Evolutionary conservation across 192 early-diverging fungal genomes (phyloP).

Genomic region (Obelidium mucronatum): DNA sequence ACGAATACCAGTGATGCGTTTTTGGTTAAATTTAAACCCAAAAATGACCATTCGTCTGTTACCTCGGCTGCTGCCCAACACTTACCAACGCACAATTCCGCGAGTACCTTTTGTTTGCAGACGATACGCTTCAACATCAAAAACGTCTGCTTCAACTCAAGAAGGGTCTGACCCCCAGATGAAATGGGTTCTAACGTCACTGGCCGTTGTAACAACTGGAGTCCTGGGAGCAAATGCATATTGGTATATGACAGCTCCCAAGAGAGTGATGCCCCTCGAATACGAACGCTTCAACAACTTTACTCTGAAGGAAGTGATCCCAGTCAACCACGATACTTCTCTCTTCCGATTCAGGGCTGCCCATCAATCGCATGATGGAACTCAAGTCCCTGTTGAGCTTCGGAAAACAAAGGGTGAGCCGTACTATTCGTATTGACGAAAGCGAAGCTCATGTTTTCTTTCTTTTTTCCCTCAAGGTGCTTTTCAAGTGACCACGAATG

Average conservation of each 20-base stretch:
- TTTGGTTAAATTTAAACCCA: too few relatives aligned
- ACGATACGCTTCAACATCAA: too few relatives aligned
- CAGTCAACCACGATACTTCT: slow-evolving; percentile 46
- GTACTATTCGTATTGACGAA: not conserved
- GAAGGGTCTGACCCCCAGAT: too few relatives aligned
- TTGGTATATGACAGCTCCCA: not conserved
- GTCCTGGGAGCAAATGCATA: slow-evolving; percentile 19
- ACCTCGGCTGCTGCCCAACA: too few relatives aligned
- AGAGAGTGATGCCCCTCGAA: slow-evolving; percentile 18
- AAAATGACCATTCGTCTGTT: too few relatives aligned
- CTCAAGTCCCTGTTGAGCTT: not conserved
- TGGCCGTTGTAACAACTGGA: not conserved
- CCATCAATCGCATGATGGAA: not conserved
- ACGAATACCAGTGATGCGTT: too few relatives aligned
- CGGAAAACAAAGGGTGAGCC: not conserved
- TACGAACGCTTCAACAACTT: slow-evolving; percentile 37
- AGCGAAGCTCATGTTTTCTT: not conserved
- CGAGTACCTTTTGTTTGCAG: too few relatives aligned
- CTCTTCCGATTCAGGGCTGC: slow-evolving; percentile 45
- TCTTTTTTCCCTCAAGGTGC: not conserved
- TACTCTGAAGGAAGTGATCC: slow-evolving; percentile 44
- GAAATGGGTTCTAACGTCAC: slow-evolving; percentile 12
- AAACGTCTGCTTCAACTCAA: too few relatives aligned
- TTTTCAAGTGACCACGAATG: slow-evolving; percentile 16
- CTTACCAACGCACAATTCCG: too few relatives aligned